phyloP scores from a whole-genome alignment of 805 yeast species.

The Cyberlindnera maclurae region DNA sequence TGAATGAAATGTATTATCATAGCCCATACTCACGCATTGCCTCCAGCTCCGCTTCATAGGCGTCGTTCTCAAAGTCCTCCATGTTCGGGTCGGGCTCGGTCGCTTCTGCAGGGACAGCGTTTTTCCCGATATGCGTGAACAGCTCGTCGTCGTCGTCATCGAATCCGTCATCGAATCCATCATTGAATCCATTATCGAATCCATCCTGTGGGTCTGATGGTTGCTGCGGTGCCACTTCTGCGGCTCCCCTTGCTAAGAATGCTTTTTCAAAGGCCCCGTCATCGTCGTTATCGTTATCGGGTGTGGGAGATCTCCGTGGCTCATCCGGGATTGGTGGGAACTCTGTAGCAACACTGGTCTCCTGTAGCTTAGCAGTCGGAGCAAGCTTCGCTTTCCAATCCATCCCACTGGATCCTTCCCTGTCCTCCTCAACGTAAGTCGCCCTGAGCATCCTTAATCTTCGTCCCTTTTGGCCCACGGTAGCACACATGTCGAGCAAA shows the following conservation, averaged over 20 bases:
- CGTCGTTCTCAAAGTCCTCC: constrained; percentile 14
- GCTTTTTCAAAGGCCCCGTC: constrained; percentile 2
- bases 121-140: not conserved
- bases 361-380: not conserved
- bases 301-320: no score
- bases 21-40: constrained; percentile 16
- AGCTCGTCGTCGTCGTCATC: constrained; percentile 7
- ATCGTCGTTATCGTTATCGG: not conserved
- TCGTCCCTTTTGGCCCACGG: constrained; percentile 36
- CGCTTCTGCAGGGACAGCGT: not conserved
- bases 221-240: not conserved
- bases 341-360: no score
- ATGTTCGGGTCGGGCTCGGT: constrained; percentile 1
- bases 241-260: not conserved
- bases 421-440: constrained; percentile 32
- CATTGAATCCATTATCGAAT: constrained; percentile 1
- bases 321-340: no score
- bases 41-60: constrained; percentile 21
- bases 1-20: not conserved
- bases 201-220: no score
- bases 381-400: constrained; percentile 2
- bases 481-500: constrained; percentile 47
- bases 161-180: constrained; percentile 2
- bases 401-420: not conserved
- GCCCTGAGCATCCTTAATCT: constrained; percentile 37